Base-by-base conservation (phyloP, 1,284 basidiomycete species). In the Phenoliferia sp. region DNA sequence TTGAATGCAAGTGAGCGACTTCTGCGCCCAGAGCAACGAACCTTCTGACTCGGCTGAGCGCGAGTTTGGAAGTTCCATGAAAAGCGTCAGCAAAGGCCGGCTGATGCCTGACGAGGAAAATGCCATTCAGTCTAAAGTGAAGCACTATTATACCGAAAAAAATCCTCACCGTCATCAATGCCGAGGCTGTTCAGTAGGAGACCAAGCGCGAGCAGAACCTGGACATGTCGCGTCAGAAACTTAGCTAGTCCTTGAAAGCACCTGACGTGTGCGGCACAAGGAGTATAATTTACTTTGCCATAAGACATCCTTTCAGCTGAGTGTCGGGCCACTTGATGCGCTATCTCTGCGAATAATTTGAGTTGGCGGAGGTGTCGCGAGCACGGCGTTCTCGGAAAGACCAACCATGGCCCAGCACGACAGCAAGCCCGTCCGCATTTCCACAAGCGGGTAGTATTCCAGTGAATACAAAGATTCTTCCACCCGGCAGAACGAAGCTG, bases 291-390 rank as follows among this genome's bases (percentile, higher is more conserved):
- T 29, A 74, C 72, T 59, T 76, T 76, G 44, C 69, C 62, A 9
- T 65, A 69, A 10, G 66, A 69, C 68, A 75, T 69, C 3, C 85
- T 81, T 78, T 94, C 91, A 0, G 88, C 86, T 0, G 81, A 81
- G 75, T 93, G 92, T n/a, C 90, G 83, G 6, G 87, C 86, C 31
- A 92, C 90, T 71, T 90, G 88, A 76, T 95, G 94, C 3, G 90
- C 91, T 54, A 95, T 89, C 80, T 94, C 92, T 91, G 71, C 0
- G 61, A 16, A 3, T 57, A 31, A 36, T 26, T n/a, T 5, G 22
- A 3, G 28, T 32, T 12, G 58, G 6, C 19, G 22, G 3, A 4
- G n/a, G 33, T 28, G 15, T 26, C 2, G 22, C 9, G 29, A 28
- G n/a, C n/a, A 22, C 56, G 29, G 5, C 16, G 44, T 12, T 9